Conservation (phyloP, 2,329 filamentous ascomycete genomes). For the Verruconis gallopava region DNA sequence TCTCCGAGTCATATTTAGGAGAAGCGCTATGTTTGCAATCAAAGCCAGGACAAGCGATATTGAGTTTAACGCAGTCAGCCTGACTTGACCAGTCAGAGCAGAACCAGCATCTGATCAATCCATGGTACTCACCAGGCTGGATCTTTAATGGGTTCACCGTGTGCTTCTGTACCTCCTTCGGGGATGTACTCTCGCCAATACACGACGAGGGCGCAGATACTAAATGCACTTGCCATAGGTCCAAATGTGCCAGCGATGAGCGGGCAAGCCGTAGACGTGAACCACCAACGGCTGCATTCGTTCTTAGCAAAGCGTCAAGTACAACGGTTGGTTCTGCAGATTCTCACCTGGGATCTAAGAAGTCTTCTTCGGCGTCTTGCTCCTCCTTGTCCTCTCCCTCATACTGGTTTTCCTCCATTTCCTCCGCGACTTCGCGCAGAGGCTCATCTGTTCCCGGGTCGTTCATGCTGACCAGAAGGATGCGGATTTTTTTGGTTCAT, state of each 20-base stretch:
- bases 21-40: slow-evolving; percentile 39
- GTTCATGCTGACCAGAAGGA: slow-evolving; percentile 29
- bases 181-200: slow-evolving; percentile 43
- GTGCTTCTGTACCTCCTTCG: slow-evolving; percentile 29
- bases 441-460: slow-evolving; percentile 42
- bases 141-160: slow-evolving; percentile 36
- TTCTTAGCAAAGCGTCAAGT: not conserved
- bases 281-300: slow-evolving; percentile 46
- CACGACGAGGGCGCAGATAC: slow-evolving; percentile 41
- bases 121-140: slow-evolving; percentile 35
- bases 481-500: no score
- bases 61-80: slow-evolving; percentile 42
- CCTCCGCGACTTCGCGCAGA: slow-evolving; percentile 33
- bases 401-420: slow-evolving; percentile 27
- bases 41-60: slow-evolving; percentile 42
- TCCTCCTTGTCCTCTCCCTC: slow-evolving; percentile 22
- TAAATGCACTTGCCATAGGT: slow-evolving; percentile 42
- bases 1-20: slow-evolving; percentile 47
- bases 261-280: slow-evolving; percentile 45
- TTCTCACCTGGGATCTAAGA: slow-evolving; percentile 29
- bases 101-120: not conserved
- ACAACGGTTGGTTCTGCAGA: not conserved
- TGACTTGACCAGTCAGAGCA: slow-evolving; percentile 13
- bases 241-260: slow-evolving; percentile 43
- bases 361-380: slow-evolving; percentile 29